Evolutionary conservation across 768 basidiomycete genomes (phyloP), one percentile per base, ranked within the genome.

Genomic region (Tylopilus sp.): DNA sequence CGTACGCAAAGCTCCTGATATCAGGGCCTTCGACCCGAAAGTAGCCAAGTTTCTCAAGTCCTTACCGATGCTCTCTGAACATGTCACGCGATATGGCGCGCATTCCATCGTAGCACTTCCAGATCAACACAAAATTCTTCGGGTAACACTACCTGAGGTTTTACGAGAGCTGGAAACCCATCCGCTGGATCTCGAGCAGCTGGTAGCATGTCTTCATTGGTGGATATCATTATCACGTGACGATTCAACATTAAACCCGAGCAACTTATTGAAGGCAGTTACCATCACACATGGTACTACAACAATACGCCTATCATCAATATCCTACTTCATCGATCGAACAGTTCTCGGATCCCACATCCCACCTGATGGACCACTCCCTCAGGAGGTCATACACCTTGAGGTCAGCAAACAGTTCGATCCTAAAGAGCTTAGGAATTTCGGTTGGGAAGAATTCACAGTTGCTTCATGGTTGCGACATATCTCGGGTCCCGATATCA

Each of bases 121-220:
- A 45, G 72, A 71, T 34, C 73, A 81, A 21, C 80, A 79, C 6
- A 71, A 92, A 68, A 77, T 97, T n/a, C 81, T 80, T 50, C 73
- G 81, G 7, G 85, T 95, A 49, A 79, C 80, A 0, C 86, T 92
- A 58, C 75, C 78, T 22, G 95, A 97, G 66, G 85, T 97, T 16
- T 71, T 96, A 43, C 71, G 75, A 28, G 89, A 93, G 63, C 75
- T 98, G 14, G 78, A 78, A 9, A 66, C 76, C 1, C 74, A 87
- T 13, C 83, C 92, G 2, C 74, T 98, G 30, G 63, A 71, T 6
- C 80, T 86, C 58, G 68, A 72, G 12, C 90, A 97, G 66, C 85
- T 88, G 71, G 68, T 85, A 14, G 83, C 83, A 2, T 92, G 89
- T 65, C 71, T 96, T 60, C 80, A 81, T 48, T 98, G 95, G 95